A percentile compares a stretch with the other conserved stretches of the same genome.
These are phyloP conservation scores for Astrocystis sublimbata DNA, from an alignment of 495 filamentous ascomycete species.

Conservation along the genomic window DNA sequence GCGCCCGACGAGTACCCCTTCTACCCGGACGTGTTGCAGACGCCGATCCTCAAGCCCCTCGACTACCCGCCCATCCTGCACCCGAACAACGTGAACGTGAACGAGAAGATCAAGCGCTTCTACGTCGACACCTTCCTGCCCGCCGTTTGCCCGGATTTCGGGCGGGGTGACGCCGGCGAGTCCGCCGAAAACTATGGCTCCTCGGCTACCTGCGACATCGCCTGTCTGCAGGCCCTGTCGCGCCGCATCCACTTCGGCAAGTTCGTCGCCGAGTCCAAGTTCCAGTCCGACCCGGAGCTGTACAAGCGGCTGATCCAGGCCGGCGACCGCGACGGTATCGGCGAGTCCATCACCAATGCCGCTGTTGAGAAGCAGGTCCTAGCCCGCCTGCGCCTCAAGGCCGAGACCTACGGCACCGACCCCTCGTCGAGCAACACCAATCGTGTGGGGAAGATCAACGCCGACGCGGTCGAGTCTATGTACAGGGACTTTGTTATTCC, in stretches of 20 bases:
- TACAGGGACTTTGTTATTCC: conserved; percentile 97
- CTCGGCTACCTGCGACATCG: conserved; percentile 86
- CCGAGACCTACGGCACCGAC: conserved; percentile 92
- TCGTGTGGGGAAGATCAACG: conserved; percentile 72
- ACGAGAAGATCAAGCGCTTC: conserved; percentile 77
- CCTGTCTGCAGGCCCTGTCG: conserved; percentile 86
- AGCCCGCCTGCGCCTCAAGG: conserved; percentile 84
- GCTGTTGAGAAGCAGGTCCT: conserved; percentile 91
- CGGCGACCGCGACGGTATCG: conserved; percentile 77
- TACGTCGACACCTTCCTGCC: conserved; percentile 87
- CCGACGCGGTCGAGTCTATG: conserved; percentile 89
- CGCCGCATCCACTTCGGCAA: conserved; percentile 96
- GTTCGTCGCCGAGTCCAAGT: conserved; percentile 99
- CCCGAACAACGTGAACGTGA: conserved; percentile 88
- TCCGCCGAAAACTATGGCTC: conserved; percentile 94
- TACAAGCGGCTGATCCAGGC: conserved; percentile 80
- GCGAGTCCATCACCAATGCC: conserved; percentile 84
- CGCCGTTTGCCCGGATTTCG: conserved; percentile 70
- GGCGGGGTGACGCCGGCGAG: conserved; percentile 76
- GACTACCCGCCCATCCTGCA: conserved; percentile 91
- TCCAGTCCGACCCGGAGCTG: conserved; percentile 73
- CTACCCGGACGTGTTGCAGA: conserved; percentile 80
- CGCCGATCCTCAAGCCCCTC: conserved; percentile 82
- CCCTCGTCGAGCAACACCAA: conserved; percentile 58
- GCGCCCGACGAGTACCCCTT: conserved; percentile 97